Evolutionary conservation across 1,284 basidiomycete genomes (phyloP).

Genomic region (Ustilago hordei): DNA sequence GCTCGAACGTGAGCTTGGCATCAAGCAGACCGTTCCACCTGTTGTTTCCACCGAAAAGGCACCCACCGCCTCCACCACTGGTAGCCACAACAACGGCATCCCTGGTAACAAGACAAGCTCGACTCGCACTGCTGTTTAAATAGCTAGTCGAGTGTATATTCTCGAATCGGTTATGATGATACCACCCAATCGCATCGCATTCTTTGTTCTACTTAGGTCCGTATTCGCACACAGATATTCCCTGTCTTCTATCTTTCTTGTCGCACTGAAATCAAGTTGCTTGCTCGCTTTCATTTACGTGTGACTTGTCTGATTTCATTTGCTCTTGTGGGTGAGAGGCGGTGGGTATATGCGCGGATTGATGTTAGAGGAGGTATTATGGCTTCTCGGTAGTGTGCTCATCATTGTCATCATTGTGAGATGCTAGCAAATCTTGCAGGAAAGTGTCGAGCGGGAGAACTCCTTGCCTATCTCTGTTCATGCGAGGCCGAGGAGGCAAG

Average conservation of each 20-base stretch:
- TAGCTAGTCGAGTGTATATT: background rate
- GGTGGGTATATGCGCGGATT: conserved; percentile 5
- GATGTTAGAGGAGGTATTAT: background rate
- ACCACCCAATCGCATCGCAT: conserved; percentile 16
- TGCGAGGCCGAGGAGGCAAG: background rate
- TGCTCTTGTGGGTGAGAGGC: background rate
- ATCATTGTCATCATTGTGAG: background rate
- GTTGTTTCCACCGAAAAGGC: conserved; percentile 3
- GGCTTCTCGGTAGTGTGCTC: background rate
- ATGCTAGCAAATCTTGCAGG: conserved; percentile 21
- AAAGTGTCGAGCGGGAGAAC: conserved; percentile 45
- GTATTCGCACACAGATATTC: conserved; percentile 15
- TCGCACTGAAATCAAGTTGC: background rate
- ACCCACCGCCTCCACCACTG: conserved; percentile 7
- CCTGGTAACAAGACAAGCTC: conserved; percentile 8
- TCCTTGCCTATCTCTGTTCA: conserved; percentile 45
- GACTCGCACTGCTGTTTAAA: conserved; percentile 30
- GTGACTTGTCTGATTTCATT: background rate
- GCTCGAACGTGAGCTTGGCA: conserved; percentile 51
- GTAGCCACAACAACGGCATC: background rate
- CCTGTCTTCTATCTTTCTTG: background rate
- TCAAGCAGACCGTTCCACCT: conserved; percentile 22
- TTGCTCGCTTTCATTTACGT: background rate
- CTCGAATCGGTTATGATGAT: conserved; percentile 12
- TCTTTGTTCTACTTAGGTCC: background rate